Percentiles rank a stretch among this genome's conserved stretches.
Evolutionary conservation across 352 stramenopile genomes (phyloP).

Genomic region (Thraustochytrium aureum): DNA sequence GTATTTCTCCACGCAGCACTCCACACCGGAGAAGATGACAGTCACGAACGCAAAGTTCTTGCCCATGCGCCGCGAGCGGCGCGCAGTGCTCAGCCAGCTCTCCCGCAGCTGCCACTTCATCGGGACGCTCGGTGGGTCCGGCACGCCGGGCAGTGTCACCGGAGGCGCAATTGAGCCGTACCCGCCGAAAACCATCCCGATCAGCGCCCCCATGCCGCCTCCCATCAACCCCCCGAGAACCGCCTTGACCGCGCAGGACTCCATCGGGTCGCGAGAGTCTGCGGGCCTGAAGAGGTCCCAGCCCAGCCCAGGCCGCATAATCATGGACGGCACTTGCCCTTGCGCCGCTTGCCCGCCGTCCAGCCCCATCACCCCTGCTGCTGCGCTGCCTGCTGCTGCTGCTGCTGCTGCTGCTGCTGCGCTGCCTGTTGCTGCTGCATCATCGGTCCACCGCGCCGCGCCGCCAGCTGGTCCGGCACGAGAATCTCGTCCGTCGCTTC

Average conservation of each 20-base stretch:
- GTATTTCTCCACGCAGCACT: conserved; percentile 91
- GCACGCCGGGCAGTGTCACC: conserved; percentile 51
- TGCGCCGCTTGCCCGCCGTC: too few relatives aligned
- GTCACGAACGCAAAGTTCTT: conserved; percentile 75
- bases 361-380: too few relatives aligned
- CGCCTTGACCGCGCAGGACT: conserved; percentile 66
- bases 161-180: conserved; percentile 51
- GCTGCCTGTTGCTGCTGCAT: too few relatives aligned
- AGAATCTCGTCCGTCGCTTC: too few relatives aligned
- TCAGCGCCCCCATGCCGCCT: conserved; percentile 68
- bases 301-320: too few relatives aligned
- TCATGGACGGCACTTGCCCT: too few relatives aligned
- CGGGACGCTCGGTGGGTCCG: conserved; percentile 55
- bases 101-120: conserved; percentile 53
- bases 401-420: too few relatives aligned
- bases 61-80: conserved; percentile 57
- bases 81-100: conserved; percentile 23
- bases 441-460: too few relatives aligned
- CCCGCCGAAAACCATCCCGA: conserved; percentile 71
- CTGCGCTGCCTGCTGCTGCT: too few relatives aligned
- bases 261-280: conserved; percentile 53
- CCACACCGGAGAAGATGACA: conserved; percentile 88
- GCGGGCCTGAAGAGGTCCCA: background rate
- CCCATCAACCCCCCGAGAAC: conserved; percentile 68
- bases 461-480: too few relatives aligned